Percentiles rank a stretch among this genome's conserved stretches.
phyloP scores from a whole-genome alignment of 2,329 filamentous ascomycete genomes.

The Colletotrichum musae region DNA sequence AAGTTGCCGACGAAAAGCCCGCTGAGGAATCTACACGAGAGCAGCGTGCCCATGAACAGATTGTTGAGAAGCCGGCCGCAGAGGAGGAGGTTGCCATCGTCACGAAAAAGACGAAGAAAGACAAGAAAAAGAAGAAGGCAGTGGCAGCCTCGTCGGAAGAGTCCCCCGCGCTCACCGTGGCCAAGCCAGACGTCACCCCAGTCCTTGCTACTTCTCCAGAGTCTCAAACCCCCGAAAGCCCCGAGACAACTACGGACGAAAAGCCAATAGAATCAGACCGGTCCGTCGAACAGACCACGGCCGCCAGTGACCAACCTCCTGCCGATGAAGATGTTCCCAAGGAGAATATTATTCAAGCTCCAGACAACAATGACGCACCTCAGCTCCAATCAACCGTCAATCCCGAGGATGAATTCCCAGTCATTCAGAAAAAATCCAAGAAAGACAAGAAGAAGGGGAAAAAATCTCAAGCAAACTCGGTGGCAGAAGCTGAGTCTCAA shows the following conservation, averaged over 20 bases:
- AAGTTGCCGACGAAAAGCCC: neutral
- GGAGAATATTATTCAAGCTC: neutral
- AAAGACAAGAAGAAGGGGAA: constrained; percentile 43
- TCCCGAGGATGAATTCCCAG: constrained; percentile 42
- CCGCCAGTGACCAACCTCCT: neutral
- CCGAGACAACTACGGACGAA: neutral
- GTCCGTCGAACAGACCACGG: neutral
- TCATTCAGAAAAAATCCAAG: constrained; percentile 36
- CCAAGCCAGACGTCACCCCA: neutral
- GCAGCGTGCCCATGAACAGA: neutral
- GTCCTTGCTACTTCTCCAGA: neutral
- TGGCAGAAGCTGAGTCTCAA: neutral
- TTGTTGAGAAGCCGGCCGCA: neutral
- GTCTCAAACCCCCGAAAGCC: neutral
- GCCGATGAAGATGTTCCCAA: neutral
- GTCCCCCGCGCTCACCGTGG: neutral
- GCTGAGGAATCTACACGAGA: too few species aligned
- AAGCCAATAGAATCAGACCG: neutral
- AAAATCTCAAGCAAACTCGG: constrained; percentile 39
- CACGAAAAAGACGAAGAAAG: neutral
- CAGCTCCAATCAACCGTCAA: constrained; percentile 12
- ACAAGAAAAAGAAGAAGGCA: constrained; percentile 11
- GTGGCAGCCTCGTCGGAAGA: neutral
- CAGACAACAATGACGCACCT: neutral
- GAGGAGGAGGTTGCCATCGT: neutral